phyloP scores from a whole-genome alignment of 192 early-diverging fungal genomes.

The Coemansia sp. region DNA sequence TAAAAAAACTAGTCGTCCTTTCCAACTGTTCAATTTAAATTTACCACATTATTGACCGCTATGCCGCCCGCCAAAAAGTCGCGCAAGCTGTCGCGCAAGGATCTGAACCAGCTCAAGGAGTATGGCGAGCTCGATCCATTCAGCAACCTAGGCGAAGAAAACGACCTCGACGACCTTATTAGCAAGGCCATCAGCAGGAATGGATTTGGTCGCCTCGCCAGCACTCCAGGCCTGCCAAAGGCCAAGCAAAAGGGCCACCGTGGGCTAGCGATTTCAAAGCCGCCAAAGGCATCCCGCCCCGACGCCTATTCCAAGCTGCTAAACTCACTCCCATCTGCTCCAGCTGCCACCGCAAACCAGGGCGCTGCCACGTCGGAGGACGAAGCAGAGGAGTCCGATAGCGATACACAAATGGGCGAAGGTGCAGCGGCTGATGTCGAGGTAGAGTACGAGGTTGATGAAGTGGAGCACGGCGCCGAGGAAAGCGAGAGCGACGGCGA shows the following conservation, averaged over 20 bases:
- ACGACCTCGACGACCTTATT: conserved; percentile 42
- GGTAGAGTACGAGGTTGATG: conserved; percentile 26
- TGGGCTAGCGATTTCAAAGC: neutral
- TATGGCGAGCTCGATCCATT: conserved; percentile 67
- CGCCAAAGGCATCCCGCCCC: conserved; percentile 8
- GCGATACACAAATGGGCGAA: conserved; percentile 46
- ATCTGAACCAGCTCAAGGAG: conserved; percentile 61
- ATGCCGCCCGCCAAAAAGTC: conserved; percentile 52
- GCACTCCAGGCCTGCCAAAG: conserved; percentile 2
- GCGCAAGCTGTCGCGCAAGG: conserved; percentile 43
- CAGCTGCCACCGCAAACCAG: neutral
- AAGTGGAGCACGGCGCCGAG: conserved; percentile 20
- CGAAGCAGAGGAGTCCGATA: conserved; percentile 1
- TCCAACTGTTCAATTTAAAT: neutral
- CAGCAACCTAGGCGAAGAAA: conserved; percentile 25
- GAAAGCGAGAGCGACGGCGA: conserved; percentile 16
- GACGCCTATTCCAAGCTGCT: conserved; percentile 44
- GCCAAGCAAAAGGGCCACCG: neutral
- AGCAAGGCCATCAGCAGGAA: conserved; percentile 48
- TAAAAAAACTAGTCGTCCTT: neutral
- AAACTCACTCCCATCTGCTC: conserved; percentile 18
- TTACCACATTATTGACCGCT: neutral
- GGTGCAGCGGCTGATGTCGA: conserved; percentile 38
- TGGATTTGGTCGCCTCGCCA: conserved; percentile 26
- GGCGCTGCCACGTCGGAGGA: conserved; percentile 25